These are phyloP conservation scores for Mitragyna speciosa DNA, from an alignment of 257 asterid species.

Conservation along the genomic window DNA sequence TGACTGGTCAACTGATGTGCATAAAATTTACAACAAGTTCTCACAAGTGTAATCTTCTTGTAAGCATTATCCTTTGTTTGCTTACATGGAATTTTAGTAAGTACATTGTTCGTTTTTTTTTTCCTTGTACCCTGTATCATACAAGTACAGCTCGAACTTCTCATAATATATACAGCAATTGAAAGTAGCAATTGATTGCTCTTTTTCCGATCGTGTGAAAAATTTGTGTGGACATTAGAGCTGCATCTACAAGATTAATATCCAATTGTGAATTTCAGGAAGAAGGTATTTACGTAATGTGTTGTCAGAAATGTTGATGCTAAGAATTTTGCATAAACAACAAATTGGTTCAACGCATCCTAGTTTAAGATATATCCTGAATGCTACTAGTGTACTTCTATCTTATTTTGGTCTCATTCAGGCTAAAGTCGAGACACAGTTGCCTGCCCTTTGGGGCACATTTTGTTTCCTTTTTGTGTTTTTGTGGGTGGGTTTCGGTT, in stretches of 20 bases:
- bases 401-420: too few species aligned
- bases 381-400: too few species aligned
- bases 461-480: too few species aligned
- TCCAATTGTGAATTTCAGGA: background rate
- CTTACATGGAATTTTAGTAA: background rate
- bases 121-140: background rate
- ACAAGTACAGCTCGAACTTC: too few species aligned
- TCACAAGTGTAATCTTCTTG: background rate
- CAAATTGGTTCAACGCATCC: too few species aligned
- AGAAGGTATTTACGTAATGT: background rate
- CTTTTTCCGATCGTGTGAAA: background rate
- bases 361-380: too few species aligned
- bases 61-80: background rate
- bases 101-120: background rate
- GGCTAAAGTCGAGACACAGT: too few species aligned
- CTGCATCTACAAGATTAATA: background rate
- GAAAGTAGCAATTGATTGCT: background rate
- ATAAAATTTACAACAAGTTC: background rate
- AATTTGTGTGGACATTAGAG: background rate
- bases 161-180: background rate
- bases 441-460: too few species aligned
- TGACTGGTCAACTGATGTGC: background rate
- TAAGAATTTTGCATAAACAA: too few species aligned
- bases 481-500: too few species aligned
- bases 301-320: background rate